Evolutionary conservation across 2,329 filamentous ascomycete genomes (phyloP), one percentile per base, ranked within the genome.

Genomic region (Sclerotinia subarctica): DNA sequence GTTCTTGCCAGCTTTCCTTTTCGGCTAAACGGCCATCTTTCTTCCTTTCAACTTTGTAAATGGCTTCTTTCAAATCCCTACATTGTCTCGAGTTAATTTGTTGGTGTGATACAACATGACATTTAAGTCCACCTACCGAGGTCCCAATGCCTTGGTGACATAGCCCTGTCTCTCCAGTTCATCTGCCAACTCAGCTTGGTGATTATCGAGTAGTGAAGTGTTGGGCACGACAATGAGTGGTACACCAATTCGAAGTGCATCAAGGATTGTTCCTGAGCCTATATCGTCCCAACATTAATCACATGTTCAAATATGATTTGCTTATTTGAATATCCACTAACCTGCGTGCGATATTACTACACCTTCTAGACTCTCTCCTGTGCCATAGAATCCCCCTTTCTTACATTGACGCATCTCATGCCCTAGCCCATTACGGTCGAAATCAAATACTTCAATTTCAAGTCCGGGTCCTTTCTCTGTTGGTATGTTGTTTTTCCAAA

Each of bases 221-320:
- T 99, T 99, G 2, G 94, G 91, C 2, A 99, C 93, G 0, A 97
- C 92, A 62, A 99, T 85, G n/a, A 98, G 81, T 3, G 92, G 89
- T 0, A 93, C 82, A 19, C 87, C 86, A 64, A 91, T 81, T 54
- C 91, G 87, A 70, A 96, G 86, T 0, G 89, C 92, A 77, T 94
- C 93, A 0, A 98, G 83, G 38, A 98, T 93, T 3, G 92, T 93
- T 11, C 95, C 95, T 17, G 94, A 94, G 21, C 94, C 94, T 97
- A 64, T 6, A 21, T 44, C 21, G 63, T 52, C 56, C 66, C 44
- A 68, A 52, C 29, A 62, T 62, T 19, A 38, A 29, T 38, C 15
- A 26, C 29, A 51, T 42, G 42, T 46, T 32, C 6, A 62, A 35
- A 72, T 49, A 11, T 24, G 44, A 7, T 29, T 21, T 10, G 46